phyloP scores from a whole-genome alignment of 1,284 basidiomycete species.

The Pascua sp. region DNA sequence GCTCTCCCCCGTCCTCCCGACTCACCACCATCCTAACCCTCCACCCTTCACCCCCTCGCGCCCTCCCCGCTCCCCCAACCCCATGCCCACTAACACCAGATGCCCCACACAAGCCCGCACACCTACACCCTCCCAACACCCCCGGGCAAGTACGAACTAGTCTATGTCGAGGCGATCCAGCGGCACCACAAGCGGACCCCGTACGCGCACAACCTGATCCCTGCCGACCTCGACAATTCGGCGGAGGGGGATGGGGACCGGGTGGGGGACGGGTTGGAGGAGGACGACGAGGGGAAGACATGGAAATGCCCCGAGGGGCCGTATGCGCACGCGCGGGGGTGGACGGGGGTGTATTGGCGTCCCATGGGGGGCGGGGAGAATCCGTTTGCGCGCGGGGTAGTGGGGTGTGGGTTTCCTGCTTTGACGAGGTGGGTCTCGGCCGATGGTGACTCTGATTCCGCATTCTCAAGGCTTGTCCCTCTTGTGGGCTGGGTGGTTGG shows the following conservation, averaged over 20 bases:
- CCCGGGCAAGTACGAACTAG: constrained; percentile 22
- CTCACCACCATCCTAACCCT: no score
- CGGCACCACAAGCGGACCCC: constrained; percentile 45
- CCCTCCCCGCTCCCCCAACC: neutral
- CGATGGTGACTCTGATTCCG: no score
- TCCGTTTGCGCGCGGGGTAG: constrained; percentile 30
- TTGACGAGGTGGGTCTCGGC: no score
- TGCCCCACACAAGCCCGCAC: constrained; percentile 31
- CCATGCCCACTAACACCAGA: constrained; percentile 13
- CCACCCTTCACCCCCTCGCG: neutral
- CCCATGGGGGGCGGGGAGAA: constrained; percentile 24
- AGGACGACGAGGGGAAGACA: no score
- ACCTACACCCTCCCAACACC: constrained; percentile 25
- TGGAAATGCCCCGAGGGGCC: constrained; percentile 18
- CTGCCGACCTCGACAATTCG: no score
- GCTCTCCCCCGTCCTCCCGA: no score
- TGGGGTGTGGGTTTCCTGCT: constrained; percentile 28
- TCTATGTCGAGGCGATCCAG: constrained; percentile 42
- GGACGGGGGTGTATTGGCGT: constrained; percentile 31
- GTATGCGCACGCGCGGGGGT: constrained; percentile 25
- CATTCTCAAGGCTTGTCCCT: no score
- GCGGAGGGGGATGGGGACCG: no score
- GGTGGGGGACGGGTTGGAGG: no score
- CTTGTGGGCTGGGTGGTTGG: no score
- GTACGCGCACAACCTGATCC: constrained; percentile 34